phyloP scores from a whole-genome alignment of 257 asterid genomes.

The Osmanthus fragrans region DNA sequence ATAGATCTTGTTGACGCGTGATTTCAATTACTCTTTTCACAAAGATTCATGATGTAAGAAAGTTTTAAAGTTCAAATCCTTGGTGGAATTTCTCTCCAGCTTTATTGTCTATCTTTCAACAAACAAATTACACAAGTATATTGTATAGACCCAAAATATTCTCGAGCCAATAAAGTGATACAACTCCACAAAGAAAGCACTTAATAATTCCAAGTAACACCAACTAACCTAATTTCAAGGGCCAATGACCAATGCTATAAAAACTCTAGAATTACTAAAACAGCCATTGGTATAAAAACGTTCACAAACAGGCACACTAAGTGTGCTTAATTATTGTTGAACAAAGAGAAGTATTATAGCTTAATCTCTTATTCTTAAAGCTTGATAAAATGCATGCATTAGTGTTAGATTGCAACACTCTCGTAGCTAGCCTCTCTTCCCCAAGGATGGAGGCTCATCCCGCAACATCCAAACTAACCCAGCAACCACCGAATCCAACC shows the following conservation, averaged over 20 bases:
- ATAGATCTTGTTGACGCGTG: constrained; percentile 19
- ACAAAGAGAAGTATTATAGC: neutral
- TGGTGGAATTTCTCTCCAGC: neutral
- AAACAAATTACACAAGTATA: neutral
- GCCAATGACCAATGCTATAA: neutral
- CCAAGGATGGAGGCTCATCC: too few relatives aligned
- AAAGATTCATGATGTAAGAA: constrained; percentile 15
- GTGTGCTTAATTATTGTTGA: neutral
- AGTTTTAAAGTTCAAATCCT: constrained; percentile 21
- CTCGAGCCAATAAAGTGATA: neutral
- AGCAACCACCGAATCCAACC: too few relatives aligned
- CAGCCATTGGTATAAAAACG: neutral
- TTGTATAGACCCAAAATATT: neutral
- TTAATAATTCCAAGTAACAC: neutral
- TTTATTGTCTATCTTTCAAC: neutral
- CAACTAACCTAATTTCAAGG: neutral
- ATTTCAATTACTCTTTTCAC: constrained; percentile 3
- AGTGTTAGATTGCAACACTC: too few relatives aligned
- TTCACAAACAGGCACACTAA: neutral
- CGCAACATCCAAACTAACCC: too few relatives aligned
- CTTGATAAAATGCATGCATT: neutral
- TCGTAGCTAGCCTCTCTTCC: too few relatives aligned
- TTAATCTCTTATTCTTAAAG: neutral
- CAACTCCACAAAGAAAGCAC: neutral
- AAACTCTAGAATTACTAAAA: neutral